Base-by-base conservation (phyloP, 768 basidiomycete species). In the Candolleomyces efflorescens region DNA sequence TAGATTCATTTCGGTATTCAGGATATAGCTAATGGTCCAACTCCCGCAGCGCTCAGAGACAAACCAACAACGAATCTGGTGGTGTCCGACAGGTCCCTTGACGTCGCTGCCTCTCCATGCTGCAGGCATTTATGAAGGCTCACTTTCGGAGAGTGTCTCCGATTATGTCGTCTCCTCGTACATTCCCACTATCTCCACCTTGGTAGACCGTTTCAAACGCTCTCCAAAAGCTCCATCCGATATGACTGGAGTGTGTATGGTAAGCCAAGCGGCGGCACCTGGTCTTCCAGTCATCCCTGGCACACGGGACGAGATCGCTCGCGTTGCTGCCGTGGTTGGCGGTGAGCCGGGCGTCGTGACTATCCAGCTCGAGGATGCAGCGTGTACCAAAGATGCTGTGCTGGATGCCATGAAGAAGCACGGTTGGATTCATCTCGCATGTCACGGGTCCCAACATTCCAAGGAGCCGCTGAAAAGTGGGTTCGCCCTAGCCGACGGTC, bases 21-120 rank as follows among this genome's bases (percentile, higher is more conserved):
- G n/a, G n/a, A n/a, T n/a, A n/a, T n/a, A n/a, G n/a, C n/a, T n/a
- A n/a, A n/a, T n/a, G n/a, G n/a, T n/a, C n/a, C n/a, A n/a, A n/a
- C n/a, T n/a, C n/a, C n/a, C n/a, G n/a, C n/a, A n/a, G n/a, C n/a
- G n/a, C n/a, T n/a, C n/a, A n/a, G n/a, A n/a, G n/a, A n/a, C n/a
- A n/a, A n/a, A n/a, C n/a, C n/a, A n/a, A n/a, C n/a, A n/a, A n/a
- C n/a, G 71, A 18, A 62, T 68, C 18, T 68, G 67, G 67, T 68
- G 72, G 73, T 74, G 70, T 60, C 63, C 67, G 2, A 72, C 70
- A 11, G 68, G 67, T 2, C 63, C 62, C 6, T 54, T 73, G 1
- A 27, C 66, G 3, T 65, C 67, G 41, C 66, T 75, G 44, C 71
- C 73, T 4, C 61, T 73, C 18, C 73, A 73, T 59, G 71, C 73